These are phyloP conservation scores for Cytidiella melzeri DNA, from an alignment of 768 basidiomycete genomes.

Conservation along the genomic window DNA sequence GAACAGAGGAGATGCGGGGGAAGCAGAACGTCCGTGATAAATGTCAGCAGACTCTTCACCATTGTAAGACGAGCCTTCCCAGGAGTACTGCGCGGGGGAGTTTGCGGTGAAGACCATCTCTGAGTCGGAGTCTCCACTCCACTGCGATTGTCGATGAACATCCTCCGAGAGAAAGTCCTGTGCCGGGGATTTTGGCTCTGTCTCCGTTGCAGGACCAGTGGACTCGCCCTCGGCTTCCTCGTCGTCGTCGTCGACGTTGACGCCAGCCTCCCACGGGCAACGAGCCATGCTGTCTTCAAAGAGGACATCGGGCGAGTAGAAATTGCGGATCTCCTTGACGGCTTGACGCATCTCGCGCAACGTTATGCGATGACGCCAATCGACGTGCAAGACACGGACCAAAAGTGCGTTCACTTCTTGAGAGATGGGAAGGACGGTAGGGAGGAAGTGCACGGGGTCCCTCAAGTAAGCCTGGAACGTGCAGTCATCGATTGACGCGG, in stretches of 20 bases:
- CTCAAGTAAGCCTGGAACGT: slow-evolving; percentile 86
- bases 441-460: slow-evolving; percentile 75
- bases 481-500: slow-evolving; percentile 74
- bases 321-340: slow-evolving; percentile 50
- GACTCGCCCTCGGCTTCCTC: slow-evolving; percentile 37
- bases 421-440: slow-evolving; percentile 37
- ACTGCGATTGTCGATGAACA: slow-evolving; percentile 10
- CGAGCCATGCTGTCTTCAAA: slow-evolving; percentile 79
- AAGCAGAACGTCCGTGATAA: slow-evolving; percentile 1
- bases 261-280: slow-evolving; percentile 71
- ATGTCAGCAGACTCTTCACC: neutral
- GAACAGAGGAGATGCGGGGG: slow-evolving; percentile 15
- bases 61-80: slow-evolving; percentile 6
- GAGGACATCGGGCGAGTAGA: slow-evolving; percentile 70
- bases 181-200: slow-evolving; percentile 55
- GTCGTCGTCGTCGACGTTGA: slow-evolving; percentile 52
- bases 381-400: slow-evolving; percentile 27
- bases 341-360: slow-evolving; percentile 46
- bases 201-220: slow-evolving; percentile 44
- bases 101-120: slow-evolving; percentile 26
- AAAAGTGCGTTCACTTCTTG: slow-evolving; percentile 30
- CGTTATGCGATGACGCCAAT: slow-evolving; percentile 30
- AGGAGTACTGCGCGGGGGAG: slow-evolving; percentile 15
- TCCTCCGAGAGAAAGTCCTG: slow-evolving; percentile 26
- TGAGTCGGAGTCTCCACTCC: slow-evolving; percentile 23